Evolutionary conservation across 805 yeast species (phyloP).

Genomic region (Scheffersomyces stipitis): DNA sequence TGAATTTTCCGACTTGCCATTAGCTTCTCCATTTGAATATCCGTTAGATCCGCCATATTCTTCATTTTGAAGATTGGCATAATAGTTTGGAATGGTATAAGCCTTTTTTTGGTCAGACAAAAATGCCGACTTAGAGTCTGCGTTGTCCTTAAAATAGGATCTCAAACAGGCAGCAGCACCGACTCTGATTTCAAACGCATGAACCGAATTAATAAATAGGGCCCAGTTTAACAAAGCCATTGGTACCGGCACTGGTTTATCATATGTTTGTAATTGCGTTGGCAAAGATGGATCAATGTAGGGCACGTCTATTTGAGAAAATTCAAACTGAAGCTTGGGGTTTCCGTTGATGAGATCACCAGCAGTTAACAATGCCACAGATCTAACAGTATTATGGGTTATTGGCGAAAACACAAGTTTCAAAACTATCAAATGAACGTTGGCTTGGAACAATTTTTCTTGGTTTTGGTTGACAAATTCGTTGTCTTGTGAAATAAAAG

Average conservation of each 20-base stretch:
- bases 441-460: constrained; percentile 54
- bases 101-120: constrained; percentile 62
- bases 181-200: constrained; percentile 75
- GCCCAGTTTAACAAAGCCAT: constrained; percentile 83
- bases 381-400: constrained; percentile 66
- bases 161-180: constrained; percentile 67
- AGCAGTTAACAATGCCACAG: constrained; percentile 67
- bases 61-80: constrained; percentile 13
- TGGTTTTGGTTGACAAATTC: constrained; percentile 66
- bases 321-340: constrained; percentile 62
- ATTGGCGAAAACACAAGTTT: constrained; percentile 66
- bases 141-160: constrained; percentile 66
- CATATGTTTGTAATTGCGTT: constrained; percentile 34
- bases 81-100: constrained; percentile 26
- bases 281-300: constrained; percentile 75
- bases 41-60: constrained; percentile 4
- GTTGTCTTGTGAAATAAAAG: constrained; percentile 71
- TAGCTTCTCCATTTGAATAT: constrained; percentile 2
- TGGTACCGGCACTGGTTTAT: constrained; percentile 59
- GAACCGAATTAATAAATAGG: constrained; percentile 74
- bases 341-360: constrained; percentile 76
- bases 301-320: constrained; percentile 87
- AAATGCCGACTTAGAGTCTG: constrained; percentile 60
- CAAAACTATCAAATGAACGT: constrained; percentile 63
- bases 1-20: not conserved